Evolutionary conservation across 2,329 filamentous ascomycete species (phyloP).

Genomic region (Monosporascus sp.): DNA sequence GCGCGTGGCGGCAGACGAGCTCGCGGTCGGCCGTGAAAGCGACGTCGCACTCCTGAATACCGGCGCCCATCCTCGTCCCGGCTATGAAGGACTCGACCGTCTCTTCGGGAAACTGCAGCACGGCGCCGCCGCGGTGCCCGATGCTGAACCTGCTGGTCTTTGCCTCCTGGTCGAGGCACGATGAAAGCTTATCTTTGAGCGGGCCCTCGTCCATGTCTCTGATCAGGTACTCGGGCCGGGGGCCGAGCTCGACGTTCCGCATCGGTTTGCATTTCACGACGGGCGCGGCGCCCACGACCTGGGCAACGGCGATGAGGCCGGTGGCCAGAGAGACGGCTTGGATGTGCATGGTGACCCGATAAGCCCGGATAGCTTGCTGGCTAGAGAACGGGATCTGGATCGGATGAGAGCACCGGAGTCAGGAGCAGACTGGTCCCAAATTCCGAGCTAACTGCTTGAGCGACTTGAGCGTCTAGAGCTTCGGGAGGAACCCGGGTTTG

Average conservation of each 20-base stretch:
- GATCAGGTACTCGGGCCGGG: slow-evolving; percentile 60
- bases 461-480: too few species aligned
- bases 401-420: too few species aligned
- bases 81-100: slow-evolving; percentile 54
- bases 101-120: slow-evolving; percentile 61
- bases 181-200: slow-evolving; percentile 54
- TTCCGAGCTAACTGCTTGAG: too few species aligned
- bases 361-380: too few species aligned
- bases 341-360: slow-evolving; percentile 1
- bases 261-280: neutral
- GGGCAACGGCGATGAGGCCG: slow-evolving; percentile 1
- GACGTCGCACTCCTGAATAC: slow-evolving; percentile 63
- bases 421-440: too few species aligned
- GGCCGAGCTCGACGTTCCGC: slow-evolving; percentile 52
- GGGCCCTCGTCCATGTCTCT: slow-evolving; percentile 55
- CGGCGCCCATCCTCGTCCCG: slow-evolving; percentile 62
- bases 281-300: slow-evolving; percentile 8
- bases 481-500: too few species aligned
- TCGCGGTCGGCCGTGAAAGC: slow-evolving; percentile 59
- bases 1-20: slow-evolving; percentile 63
- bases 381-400: too few species aligned
- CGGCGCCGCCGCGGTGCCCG: slow-evolving; percentile 57
- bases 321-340: neutral
- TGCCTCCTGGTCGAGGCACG: slow-evolving; percentile 51
- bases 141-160: slow-evolving; percentile 52